Evolutionary conservation across 2,329 filamentous ascomycete species (phyloP).

Genomic region (Graphilbum sp.): DNA sequence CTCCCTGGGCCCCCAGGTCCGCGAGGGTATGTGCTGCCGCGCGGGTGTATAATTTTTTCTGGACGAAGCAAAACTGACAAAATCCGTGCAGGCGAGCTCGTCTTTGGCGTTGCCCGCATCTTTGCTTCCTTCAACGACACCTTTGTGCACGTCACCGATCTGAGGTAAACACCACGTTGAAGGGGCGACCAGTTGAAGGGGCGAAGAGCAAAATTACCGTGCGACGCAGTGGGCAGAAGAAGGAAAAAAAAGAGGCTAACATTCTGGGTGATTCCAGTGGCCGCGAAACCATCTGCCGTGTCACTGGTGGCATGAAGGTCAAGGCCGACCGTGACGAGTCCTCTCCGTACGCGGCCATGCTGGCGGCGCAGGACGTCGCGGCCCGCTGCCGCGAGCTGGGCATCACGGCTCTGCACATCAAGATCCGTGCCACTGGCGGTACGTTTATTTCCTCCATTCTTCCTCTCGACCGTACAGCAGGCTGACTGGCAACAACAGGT

Average conservation of each 20-base stretch:
- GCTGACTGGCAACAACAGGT: constrained; percentile 28
- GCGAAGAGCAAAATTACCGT: too few species aligned
- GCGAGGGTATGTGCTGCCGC: constrained; percentile 89
- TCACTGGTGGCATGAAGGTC: constrained; percentile 99
- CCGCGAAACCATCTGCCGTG: constrained; percentile 99
- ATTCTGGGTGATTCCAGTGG: constrained; percentile 63
- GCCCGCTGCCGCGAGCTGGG: constrained; percentile 59
- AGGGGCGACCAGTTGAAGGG: constrained; percentile 17
- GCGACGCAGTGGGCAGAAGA: neutral
- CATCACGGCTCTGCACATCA: constrained; percentile 95
- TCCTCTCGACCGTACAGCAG: neutral
- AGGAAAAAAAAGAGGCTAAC: constrained; percentile 34
- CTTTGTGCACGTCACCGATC: constrained; percentile 99
- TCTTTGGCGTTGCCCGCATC: constrained; percentile 96
- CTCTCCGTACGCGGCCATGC: constrained; percentile 99
- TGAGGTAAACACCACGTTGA: constrained; percentile 49
- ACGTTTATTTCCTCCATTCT: constrained; percentile 17
- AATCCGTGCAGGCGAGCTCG: constrained; percentile 59
- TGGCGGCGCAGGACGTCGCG: constrained; percentile 97
- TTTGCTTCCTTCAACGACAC: constrained; percentile 91
- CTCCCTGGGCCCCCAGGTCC: constrained; percentile 89
- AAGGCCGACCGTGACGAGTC: constrained; percentile 99
- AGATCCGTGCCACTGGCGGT: constrained; percentile 99
- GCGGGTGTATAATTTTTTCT: too few species aligned
- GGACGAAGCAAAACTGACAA: too few species aligned